Base-by-base conservation (phyloP, 2,329 filamentous ascomycete species). In the Ophiostoma montium region DNA sequence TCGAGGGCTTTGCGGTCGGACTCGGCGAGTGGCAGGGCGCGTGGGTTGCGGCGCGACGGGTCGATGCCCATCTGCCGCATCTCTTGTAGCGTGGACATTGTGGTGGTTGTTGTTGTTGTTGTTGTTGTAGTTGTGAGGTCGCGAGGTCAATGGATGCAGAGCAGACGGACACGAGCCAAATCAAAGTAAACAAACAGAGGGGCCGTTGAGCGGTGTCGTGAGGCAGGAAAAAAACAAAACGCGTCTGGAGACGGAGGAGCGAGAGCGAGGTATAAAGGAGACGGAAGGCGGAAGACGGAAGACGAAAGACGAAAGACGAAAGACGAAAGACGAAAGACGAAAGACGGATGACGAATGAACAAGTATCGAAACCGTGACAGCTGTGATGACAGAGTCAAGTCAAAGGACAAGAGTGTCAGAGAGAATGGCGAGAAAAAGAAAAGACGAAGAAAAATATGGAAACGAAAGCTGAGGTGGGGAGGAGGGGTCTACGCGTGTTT, bases 1-100 rank as follows among this genome's bases (percentile, higher is more conserved):
- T 95, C 87, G 52, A 98, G 73, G 53, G 83, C 80, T 57, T 83
- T 79, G 56, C 84, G 80, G 73, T 98, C 92, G 16, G 74, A 69
- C 55, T 95, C 87, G 31, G 82, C 79, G 50, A 98, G 70, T 54
- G 82, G 76, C 53, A 90, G 80, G 38, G 92, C 86, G 63, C 79
- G 78, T 69, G 85, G 84, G 70, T 96, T 96, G 63, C 90, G 85
- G 64, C 90, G 81, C 59, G 73, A 82, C 58, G 78, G 77, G 68
- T 96, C 90, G 61, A 95, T 88, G 60, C 82, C 76, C 60, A 65
- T 58, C n/a, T 59, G 57, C 52, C 58, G 47, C 54, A 56, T 56
- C 46, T 55, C 55, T 16, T 53, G 47, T 11, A 52, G 27, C 15
- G 45, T 53, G 12, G 55, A 48, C 55, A 57, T 57, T n/a, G 35